Evolutionary conservation across 2,329 filamentous ascomycete genomes (phyloP).

Genomic region (Ascochyta rabiei): DNA sequence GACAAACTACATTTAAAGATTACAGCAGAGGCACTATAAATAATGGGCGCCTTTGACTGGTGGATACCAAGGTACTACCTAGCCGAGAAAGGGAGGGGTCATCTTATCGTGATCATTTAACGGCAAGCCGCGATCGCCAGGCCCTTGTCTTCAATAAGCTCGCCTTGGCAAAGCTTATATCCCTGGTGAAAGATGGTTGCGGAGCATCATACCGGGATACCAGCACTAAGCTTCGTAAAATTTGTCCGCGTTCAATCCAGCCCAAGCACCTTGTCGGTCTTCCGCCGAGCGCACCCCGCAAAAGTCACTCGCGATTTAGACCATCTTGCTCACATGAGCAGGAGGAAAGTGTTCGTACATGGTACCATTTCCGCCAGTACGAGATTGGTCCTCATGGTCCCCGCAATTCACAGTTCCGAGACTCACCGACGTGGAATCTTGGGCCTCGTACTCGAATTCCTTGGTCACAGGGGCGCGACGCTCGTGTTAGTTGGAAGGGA

Average conservation of each 20-base stretch:
- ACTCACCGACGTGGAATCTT: not conserved
- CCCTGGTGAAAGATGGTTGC: not conserved
- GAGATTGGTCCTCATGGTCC: not conserved
- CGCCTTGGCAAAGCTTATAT: slow-evolving; percentile 13
- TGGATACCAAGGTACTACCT: not conserved
- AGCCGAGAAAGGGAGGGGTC: not conserved
- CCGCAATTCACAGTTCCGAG: slow-evolving; percentile 1
- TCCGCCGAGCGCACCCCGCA: slow-evolving; percentile 10
- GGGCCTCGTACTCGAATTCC: slow-evolving; percentile 4
- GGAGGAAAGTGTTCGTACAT: not conserved
- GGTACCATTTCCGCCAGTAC: not conserved
- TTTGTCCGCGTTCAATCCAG: not conserved
- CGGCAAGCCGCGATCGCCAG: not conserved
- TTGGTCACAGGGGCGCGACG: not conserved
- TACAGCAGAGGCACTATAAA: not conserved
- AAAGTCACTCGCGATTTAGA: not conserved
- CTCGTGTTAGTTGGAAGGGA: not conserved
- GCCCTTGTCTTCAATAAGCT: slow-evolving; percentile 14
- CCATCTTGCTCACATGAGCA: not conserved
- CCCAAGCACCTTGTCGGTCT: not conserved
- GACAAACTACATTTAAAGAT: not conserved
- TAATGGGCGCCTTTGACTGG: not conserved
- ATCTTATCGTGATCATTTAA: not conserved
- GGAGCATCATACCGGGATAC: not conserved
- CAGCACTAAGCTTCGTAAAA: not conserved